A percentile compares a stretch with the other conserved stretches of the same genome.
These are phyloP conservation scores for Xylaria sp. DNA, from an alignment of 2,329 filamentous ascomycete genomes.

Conservation along the genomic window DNA sequence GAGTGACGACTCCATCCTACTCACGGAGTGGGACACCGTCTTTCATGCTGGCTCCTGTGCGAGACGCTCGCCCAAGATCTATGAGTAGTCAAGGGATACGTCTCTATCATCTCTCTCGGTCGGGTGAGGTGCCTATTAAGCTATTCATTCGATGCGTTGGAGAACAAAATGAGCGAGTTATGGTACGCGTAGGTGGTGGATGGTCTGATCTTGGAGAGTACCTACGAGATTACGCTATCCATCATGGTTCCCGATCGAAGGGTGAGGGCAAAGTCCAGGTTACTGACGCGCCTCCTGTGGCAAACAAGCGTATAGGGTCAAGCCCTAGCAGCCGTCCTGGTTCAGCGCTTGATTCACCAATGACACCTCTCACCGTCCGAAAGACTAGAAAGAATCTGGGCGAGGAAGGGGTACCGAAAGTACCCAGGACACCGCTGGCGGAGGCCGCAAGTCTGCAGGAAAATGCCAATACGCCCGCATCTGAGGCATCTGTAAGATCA, in stretches of 20 bases:
- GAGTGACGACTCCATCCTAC: constrained; percentile 68
- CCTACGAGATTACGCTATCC: constrained; percentile 89
- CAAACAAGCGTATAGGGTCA: constrained; percentile 51
- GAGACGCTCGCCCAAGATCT: constrained; percentile 61
- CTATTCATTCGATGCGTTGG: constrained; percentile 93
- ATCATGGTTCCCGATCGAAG: constrained; percentile 80
- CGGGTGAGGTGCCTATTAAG: constrained; percentile 89
- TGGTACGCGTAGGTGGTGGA: constrained; percentile 98
- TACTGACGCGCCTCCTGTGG: constrained; percentile 58
- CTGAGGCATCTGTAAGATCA: constrained; percentile 59
- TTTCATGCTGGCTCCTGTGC: constrained; percentile 73
- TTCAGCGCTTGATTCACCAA: constrained; percentile 53
- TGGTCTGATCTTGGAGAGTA: constrained; percentile 98
- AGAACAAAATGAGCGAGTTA: constrained; percentile 88
- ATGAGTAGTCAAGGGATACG: constrained; percentile 78
- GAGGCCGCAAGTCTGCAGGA: constrained; percentile 41
- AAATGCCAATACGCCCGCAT: constrained; percentile 56
- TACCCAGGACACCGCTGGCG: constrained; percentile 58
- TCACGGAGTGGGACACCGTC: constrained; percentile 68
- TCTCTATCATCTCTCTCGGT: constrained; percentile 89
- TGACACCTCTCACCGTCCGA: constrained; percentile 64
- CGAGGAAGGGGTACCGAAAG: constrained; percentile 50
- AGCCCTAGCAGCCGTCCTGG: constrained; percentile 57
- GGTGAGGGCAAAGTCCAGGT: constrained; percentile 68
- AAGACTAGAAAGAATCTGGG: constrained; percentile 64